Base-by-base conservation (phyloP, 225 moss, liverwort and hornwort genomes). In the Polytrichum commune region DNA sequence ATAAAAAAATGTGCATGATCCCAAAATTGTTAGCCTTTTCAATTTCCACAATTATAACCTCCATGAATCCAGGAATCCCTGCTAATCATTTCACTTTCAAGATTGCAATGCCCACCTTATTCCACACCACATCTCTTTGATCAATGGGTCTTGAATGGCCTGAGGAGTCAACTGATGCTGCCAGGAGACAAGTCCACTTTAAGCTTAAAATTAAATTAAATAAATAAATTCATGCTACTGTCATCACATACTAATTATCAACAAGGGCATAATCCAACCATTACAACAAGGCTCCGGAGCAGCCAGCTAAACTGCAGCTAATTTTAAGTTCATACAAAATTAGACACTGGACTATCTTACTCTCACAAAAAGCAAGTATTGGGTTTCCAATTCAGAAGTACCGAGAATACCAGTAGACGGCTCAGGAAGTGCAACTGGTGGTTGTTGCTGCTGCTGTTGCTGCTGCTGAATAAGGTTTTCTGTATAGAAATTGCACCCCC, bases 91-190 rank as follows among this genome's bases (percentile, higher is more conserved):
- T 58, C 58, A 58, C 58, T 20, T 24, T 58, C 3, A 58, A 58
- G 6, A 58, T 23, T 58, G 8, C 57, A 58, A 58, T 60, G 76
- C 74, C 55, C 57, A 69, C 82, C 83, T 86, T 86, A 7, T 77
- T 78, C 86, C 86, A 83, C 8, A 86, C 86, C 24, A 86, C 76
- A 64, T 86, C 86, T 66, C 80, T 72, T 60, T 83, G 87, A 69
- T 87, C 87, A 60, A 83, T 27, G 46, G 76, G 80, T 53, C 61
- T 82, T 18, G 83, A 71, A 66, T 81, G 85, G 29, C 71, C 76
- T 2, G 82, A 79, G 20, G 86, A 79, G 76, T 86, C 86, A 64
- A 78, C 83, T 22, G 86, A 76, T 7, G 81, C 86, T 86, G 86
- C 26, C 26, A 30, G 6, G 29, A 27, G 65, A 65, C 67, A 73